Evolutionary conservation across 306 rosid species (phyloP).

Genomic region (Albizia julibrissin): DNA sequence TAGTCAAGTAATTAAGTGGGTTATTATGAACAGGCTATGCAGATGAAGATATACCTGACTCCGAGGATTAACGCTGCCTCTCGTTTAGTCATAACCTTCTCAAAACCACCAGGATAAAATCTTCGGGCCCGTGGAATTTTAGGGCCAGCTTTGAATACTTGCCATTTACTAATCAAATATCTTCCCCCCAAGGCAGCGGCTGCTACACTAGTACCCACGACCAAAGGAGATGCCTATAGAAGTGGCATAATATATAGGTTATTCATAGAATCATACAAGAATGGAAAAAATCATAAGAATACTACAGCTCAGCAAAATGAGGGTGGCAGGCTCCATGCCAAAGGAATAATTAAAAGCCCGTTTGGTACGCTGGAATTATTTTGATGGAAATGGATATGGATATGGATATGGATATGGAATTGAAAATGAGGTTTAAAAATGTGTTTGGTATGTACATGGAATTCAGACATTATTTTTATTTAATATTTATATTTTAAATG

Average conservation of each 20-base stretch:
- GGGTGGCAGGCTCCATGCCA: background rate
- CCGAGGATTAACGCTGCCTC: conserved; percentile 45
- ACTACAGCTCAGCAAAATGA: background rate
- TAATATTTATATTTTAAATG: no score
- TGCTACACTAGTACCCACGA: conserved; percentile 35
- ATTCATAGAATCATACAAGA: background rate
- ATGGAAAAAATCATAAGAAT: background rate
- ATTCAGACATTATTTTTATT: no score
- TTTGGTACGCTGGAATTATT: no score
- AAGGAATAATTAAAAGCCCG: background rate
- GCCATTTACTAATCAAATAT: conserved; percentile 38
- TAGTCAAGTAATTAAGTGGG: background rate
- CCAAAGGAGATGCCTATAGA: conserved; percentile 32
- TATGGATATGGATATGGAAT: no score
- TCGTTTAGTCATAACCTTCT: conserved; percentile 36
- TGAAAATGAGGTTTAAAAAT: no score
- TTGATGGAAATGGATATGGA: no score
- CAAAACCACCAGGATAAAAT: conserved; percentile 42
- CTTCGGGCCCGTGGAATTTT: conserved; percentile 18
- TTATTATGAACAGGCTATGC: background rate
- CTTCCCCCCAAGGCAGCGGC: conserved; percentile 39
- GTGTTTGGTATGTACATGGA: no score
- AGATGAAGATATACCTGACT: conserved; percentile 26
- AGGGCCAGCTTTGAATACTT: conserved; percentile 30
- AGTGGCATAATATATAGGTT: background rate